These are phyloP conservation scores for Asterionellopsis glacialis DNA, from an alignment of 108 stramenopile genomes.

Conservation along the genomic window DNA sequence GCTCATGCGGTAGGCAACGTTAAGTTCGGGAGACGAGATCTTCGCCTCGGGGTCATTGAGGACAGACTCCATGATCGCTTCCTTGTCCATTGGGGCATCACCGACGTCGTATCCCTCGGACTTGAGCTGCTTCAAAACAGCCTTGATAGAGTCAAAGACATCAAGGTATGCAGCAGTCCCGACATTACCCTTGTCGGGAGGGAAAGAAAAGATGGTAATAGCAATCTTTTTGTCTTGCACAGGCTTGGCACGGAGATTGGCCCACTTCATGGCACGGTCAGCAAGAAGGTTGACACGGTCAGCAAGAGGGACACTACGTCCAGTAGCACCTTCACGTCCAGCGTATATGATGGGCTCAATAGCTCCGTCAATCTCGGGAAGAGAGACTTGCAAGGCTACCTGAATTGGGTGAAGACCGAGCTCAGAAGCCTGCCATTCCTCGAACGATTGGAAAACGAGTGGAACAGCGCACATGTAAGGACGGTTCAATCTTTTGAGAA, in stretches of 20 bases:
- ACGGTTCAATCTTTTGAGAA: constrained; percentile 81
- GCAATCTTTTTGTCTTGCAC: constrained; percentile 94
- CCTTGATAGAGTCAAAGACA: constrained; percentile 96
- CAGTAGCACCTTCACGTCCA: constrained; percentile 95
- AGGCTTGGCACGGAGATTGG: constrained; percentile 74
- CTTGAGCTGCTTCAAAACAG: constrained; percentile 85
- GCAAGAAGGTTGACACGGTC: constrained; percentile 95
- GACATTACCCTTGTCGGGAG: constrained; percentile 97
- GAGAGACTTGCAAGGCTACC: constrained; percentile 93
- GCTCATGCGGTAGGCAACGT: constrained; percentile 95
- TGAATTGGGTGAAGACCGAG: constrained; percentile 95
- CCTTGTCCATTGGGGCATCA: constrained; percentile 76
- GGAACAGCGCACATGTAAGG: constrained; percentile 98
- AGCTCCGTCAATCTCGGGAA: constrained; percentile 96
- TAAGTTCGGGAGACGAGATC: constrained; percentile 91
- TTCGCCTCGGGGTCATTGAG: constrained; percentile 93
- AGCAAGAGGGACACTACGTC: constrained; percentile 89
- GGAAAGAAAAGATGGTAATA: constrained; percentile 96
- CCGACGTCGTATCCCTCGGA: constrained; percentile 89
- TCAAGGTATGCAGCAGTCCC: constrained; percentile 97
- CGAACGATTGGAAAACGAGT: constrained; percentile 96
- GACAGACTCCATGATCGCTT: constrained; percentile 82
- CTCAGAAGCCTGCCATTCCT: constrained; percentile 96
- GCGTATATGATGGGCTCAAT: constrained; percentile 97
- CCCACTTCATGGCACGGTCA: constrained; percentile 91